Base-by-base conservation (phyloP, 495 filamentous ascomycete genomes). In the Ascodesmis nigricans region DNA sequence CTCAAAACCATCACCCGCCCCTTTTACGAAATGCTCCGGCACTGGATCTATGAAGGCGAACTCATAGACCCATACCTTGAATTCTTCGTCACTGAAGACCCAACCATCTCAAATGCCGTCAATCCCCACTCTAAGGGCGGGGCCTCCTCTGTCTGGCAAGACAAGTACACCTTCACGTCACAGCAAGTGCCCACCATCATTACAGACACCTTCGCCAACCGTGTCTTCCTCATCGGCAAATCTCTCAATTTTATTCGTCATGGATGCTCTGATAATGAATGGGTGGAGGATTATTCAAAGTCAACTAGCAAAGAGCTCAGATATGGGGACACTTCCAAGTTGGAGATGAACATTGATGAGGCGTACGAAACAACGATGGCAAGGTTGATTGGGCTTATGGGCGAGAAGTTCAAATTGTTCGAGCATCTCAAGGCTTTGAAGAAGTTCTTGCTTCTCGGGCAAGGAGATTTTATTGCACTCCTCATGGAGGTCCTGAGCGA, bases 41-140 rank as follows among this genome's bases (percentile, higher is more conserved):
- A 77, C 40, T 99, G 90, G 90, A 92, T 95, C 32, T 99, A 95
- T 52, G 84, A 95, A 50, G 90, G 90, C 34, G 90, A 99, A 58
- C 66, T 99, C 13, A 81, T 77, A 10, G 90, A 99, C 58, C 90
- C 90, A 5, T 91, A 87, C 46, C 64, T 73, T 20, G 90, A 99
- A 46, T 99, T 99, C 55, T 93, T 95, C 47, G 82, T 99, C 17
- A 68, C 69, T 21, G 81, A 92, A 10, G 25, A 37, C 9, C 18
- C 35, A 1, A 57, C 58, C 22, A 13, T 33, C 9, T 25, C 45
- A 22, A 39, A 47, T 27, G 38, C 26, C 15, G 51, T 47, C 16
- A 59, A 59, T 29, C 64, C 67, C 36, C 63, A 62, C 20, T 59
- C 60, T 21, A 68, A 73, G 35, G 75, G 73, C 43, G 73, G 65